Evolutionary conservation across 2,329 filamentous ascomycete species (phyloP).

Genomic region (Nectriaceae sp.): DNA sequence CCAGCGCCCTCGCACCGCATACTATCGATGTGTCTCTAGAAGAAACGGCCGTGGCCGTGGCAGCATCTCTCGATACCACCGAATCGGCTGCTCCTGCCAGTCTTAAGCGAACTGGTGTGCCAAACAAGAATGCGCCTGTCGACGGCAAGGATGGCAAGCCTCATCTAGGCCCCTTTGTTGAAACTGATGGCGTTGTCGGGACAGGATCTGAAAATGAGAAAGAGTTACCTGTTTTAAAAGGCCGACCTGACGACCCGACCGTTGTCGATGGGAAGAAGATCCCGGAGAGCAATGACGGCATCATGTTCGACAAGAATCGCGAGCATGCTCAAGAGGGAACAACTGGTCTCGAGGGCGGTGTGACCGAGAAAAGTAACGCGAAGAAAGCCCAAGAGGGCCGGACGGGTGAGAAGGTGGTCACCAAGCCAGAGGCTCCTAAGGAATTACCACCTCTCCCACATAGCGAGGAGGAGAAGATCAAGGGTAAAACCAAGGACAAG

Average conservation of each 20-base stretch:
- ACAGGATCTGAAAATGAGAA: slow-evolving; percentile 23
- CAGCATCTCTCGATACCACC: slow-evolving; percentile 27
- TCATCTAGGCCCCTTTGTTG: slow-evolving; percentile 80
- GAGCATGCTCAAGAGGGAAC: slow-evolving; percentile 79
- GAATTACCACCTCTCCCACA: slow-evolving; percentile 81
- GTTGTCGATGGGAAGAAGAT: slow-evolving; percentile 62
- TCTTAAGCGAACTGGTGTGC: slow-evolving; percentile 40
- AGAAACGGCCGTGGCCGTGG: slow-evolving; percentile 26
- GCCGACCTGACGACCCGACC: slow-evolving; percentile 53
- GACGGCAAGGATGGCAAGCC: slow-evolving; percentile 94
- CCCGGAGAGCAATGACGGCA: slow-evolving; percentile 70
- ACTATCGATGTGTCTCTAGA: slow-evolving; percentile 22
- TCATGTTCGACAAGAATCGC: slow-evolving; percentile 89
- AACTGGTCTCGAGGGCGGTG: slow-evolving; percentile 84
- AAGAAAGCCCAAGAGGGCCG: slow-evolving; percentile 67
- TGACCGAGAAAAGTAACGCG: slow-evolving; percentile 83
- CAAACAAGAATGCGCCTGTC: slow-evolving; percentile 78
- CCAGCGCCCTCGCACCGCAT: slow-evolving; percentile 42
- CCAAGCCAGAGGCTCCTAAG: slow-evolving; percentile 81
- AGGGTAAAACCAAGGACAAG: slow-evolving; percentile 39
- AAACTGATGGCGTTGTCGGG: slow-evolving; percentile 42
- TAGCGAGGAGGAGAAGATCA: slow-evolving; percentile 73
- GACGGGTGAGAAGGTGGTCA: slow-evolving; percentile 66
- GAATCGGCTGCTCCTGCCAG: slow-evolving; percentile 27
- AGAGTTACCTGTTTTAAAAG: slow-evolving; percentile 47